These are phyloP conservation scores for Protomyces gravidus DNA, from an alignment of 1,139 yeast genomes.

Conservation along the genomic window DNA sequence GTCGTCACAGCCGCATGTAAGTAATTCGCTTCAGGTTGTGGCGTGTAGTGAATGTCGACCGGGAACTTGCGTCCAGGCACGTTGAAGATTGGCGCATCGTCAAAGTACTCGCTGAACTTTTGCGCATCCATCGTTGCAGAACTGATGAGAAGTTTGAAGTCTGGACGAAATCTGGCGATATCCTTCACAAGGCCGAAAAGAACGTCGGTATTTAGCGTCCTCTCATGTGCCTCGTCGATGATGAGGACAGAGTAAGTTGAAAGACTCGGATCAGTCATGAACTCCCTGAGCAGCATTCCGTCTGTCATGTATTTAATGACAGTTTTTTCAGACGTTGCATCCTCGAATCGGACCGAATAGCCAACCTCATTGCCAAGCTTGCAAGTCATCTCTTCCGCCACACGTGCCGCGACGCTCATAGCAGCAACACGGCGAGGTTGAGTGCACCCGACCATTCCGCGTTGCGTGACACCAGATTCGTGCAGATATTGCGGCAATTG, in stretches of 20 bases:
- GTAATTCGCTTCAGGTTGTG: constrained; percentile 85
- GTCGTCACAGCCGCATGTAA: constrained; percentile 83
- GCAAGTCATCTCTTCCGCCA: constrained; percentile 77
- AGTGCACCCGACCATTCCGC: constrained; percentile 70
- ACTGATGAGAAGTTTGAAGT: constrained; percentile 70
- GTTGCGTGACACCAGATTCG: constrained; percentile 71
- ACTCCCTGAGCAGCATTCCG: constrained; percentile 87
- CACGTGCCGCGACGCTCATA: constrained; percentile 84
- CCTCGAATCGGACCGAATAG: constrained; percentile 82
- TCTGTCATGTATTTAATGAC: constrained; percentile 84
- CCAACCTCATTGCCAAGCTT: constrained; percentile 77
- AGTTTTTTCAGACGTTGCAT: constrained; percentile 59
- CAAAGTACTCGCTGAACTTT: constrained; percentile 74
- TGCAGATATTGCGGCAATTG: constrained; percentile 84
- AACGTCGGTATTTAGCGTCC: constrained; percentile 91
- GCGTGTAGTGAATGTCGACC: constrained; percentile 79
- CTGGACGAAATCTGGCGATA: constrained; percentile 58
- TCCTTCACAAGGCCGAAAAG: constrained; percentile 75
- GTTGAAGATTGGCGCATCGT: constrained; percentile 69
- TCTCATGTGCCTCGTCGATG: constrained; percentile 96
- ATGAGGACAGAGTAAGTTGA: constrained; percentile 70
- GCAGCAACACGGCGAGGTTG: constrained; percentile 98
- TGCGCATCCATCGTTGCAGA: constrained; percentile 93
- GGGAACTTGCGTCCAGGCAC: constrained; percentile 84
- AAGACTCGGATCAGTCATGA: constrained; percentile 68